Base-by-base conservation (phyloP, 495 filamentous ascomycete genomes). In the Penicillium bovifimosum region DNA sequence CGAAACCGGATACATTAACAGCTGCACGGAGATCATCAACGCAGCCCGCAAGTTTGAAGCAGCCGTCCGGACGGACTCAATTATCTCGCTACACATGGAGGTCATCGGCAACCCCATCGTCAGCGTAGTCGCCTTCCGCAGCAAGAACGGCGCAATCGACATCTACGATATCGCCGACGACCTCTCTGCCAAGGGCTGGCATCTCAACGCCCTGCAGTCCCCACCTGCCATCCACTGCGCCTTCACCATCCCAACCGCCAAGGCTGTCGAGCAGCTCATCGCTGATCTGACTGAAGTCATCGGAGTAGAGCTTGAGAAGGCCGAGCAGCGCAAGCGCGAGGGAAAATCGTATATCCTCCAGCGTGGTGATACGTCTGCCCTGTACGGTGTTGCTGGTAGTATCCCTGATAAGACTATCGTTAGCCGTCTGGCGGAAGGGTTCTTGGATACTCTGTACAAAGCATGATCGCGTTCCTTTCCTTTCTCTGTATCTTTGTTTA, bases 161-260 rank as follows among this genome's bases (percentile, higher is more conserved):
- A 82, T 88, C 32, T 95, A 95, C 64, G 90, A 97, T 55, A 79
- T 95, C 49, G 90, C 90, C 20, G 90, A 95, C 73, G 85, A 78
- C 50, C 85, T 99, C 83, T 80, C 77, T 41, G 76, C 75, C 2
- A 82, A 83, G 58, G 93, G 93, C 18, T 99, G 93, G 93, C 93
- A 97, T 69, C 78, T 99, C 41, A 99, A 96, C 62, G 90, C 92
- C 6, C 76, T 97, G 46, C 93, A 99, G 64, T 82, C 82, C 44
- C 93, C 93, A 7, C 81, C 95, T 0, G 95, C 90, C n/a, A 88
- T 99, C 17, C 93, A 99, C 69, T 86, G 96, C 24, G 93, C 93
- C n/a, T 88, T 96, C 42, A 97, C 95, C 1, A 59, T 90, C 59
- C 93, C 92, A 10, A 86, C 95, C n/a, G 83, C 85, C 8, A 84